phyloP scores from a whole-genome alignment of 1,284 basidiomycete species.

The Naganishia albida region DNA sequence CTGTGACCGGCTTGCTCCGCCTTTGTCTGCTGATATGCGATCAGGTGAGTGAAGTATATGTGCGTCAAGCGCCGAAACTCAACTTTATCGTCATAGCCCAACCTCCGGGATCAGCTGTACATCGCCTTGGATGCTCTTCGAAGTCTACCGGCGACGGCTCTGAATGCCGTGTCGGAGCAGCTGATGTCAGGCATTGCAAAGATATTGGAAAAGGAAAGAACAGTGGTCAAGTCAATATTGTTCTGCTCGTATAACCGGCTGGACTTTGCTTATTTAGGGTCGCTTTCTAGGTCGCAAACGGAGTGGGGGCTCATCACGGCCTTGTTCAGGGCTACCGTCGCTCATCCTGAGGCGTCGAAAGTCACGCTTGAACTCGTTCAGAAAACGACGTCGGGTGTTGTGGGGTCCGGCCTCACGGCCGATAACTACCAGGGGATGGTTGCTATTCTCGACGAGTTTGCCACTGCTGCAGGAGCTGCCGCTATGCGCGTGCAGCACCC shows the following conservation, averaged over 20 bases:
- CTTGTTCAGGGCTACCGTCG: conserved; percentile 79
- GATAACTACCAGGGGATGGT: conserved; percentile 84
- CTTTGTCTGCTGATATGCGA: conserved; percentile 76
- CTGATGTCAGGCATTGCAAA: conserved; percentile 78
- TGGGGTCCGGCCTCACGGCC: conserved; percentile 63
- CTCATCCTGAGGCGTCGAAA: conserved; percentile 84
- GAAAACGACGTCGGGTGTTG: conserved; percentile 63
- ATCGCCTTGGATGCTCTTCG: conserved; percentile 87
- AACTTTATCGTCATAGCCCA: conserved; percentile 57
- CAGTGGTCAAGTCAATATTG: conserved; percentile 65
- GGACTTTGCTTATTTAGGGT: not conserved
- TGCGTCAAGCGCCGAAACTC: not conserved
- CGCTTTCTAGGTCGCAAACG: conserved; percentile 70
- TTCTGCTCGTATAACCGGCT: not conserved
- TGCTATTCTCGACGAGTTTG: conserved; percentile 83
- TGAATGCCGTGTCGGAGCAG: conserved; percentile 87
- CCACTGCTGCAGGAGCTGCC: conserved; percentile 66
- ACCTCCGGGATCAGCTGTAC: conserved; percentile 86
- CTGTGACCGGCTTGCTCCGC: conserved; percentile 83
- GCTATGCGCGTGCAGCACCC: conserved; percentile 59
- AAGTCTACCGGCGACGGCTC: conserved; percentile 70
- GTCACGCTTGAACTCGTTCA: conserved; percentile 76
- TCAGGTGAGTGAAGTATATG: conserved; percentile 58
- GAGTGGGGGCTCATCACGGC: conserved; percentile 95
- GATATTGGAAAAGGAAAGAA: conserved; percentile 72